Base-by-base conservation (phyloP, 805 yeast species). In the Ogataea populi-albae region DNA sequence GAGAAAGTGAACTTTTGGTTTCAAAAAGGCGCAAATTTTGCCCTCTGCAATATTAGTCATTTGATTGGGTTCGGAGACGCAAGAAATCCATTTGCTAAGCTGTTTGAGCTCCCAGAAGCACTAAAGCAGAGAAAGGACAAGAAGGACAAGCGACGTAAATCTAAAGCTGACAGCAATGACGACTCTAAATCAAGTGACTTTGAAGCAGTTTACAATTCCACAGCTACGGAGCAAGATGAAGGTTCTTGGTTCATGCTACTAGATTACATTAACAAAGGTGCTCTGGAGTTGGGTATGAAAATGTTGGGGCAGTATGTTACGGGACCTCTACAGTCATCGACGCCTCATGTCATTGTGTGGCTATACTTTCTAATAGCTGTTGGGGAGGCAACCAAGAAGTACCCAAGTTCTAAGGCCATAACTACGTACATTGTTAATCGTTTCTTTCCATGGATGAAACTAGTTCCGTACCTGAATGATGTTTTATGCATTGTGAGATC, bases 321-420 rank as follows among this genome's bases (percentile, higher is more conserved):
- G 39, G 91, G 93, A 0, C 93, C 95, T 3, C 68, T 75, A 27
- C 77, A 80, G 40, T 73, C 81, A 6, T 77, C 86, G 1, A 69
- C 83, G 4, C 80, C 89, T 9, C 94, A 86, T 64, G 68, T 80
- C 3, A 68, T 85, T 29, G 81, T 87, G 1, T 84, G 91, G 87
- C 59, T 83, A 6, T 83, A 86, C 51, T 86, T 83, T 49, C 59
- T 86, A 16, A 64, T 79, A 9, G 69, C 91, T 1, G 62, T 81
- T 19, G 82, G 84, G 3, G 70, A 76, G 40, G 77, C 81, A 5
- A 55, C 71, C 5, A 62, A 66, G 24, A 59, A 59, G 27, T 60
- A 59, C 30, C 79, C 81, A 3, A 56, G 61, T 8, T 57, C 79
- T 1, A 65, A 62, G 40, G 60, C 66, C 9, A 63, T 77, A 65